Base-by-base conservation (phyloP, 202 grass and related monocot genomes). In the Panicum virgatum region DNA sequence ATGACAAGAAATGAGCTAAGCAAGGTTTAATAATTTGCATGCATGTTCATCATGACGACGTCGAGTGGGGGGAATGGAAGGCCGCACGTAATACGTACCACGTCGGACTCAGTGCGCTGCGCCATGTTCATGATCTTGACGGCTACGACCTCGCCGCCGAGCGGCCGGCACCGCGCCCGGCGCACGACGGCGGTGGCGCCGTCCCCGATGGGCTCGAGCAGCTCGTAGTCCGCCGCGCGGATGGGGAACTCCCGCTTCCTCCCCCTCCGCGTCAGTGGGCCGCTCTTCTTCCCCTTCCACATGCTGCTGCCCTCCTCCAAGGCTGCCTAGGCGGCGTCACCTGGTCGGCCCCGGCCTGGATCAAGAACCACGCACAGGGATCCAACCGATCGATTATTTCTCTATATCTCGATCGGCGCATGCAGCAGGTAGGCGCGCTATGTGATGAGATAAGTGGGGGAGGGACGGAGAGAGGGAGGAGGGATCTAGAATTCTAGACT, bases 81-180 rank as follows among this genome's bases (percentile, higher is more conserved):
- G 1, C 0, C 16, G 7, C 3, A 19, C 0, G 34, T 27, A n/a
- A n/a, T n/a, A 27, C 52, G 25, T 86, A 95, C 96, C 82, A 95
- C 79, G 69, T 98, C 96, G 47, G 76, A 85, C 25, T 90, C 92
- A 5, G 84, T 69, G 12, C 84, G 89, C 32, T 91, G 46, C 1
- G 82, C 80, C 66, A 98, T 79, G 72, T 98, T 94, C 66, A 98
- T 88, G 26, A 98, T 78, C 90, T 98, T 98, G 77, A 98, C 83
- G 38, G 96, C 92, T 42, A 98, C 89, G 89, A 90, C 44, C 88
- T 98, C 92, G 39, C 88, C 76, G 26, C 25, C 72, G 44, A 93
- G 84, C 5, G 96, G 90, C 10, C 81, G 22, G 82, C 96, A 98
- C 9, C 63, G 80, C 40, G 96, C 96, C 13, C 96, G 90, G 50